These are phyloP conservation scores for Cenchrus purpureus DNA, from an alignment of 176 grass and related monocot genomes.

Conservation along the genomic window DNA sequence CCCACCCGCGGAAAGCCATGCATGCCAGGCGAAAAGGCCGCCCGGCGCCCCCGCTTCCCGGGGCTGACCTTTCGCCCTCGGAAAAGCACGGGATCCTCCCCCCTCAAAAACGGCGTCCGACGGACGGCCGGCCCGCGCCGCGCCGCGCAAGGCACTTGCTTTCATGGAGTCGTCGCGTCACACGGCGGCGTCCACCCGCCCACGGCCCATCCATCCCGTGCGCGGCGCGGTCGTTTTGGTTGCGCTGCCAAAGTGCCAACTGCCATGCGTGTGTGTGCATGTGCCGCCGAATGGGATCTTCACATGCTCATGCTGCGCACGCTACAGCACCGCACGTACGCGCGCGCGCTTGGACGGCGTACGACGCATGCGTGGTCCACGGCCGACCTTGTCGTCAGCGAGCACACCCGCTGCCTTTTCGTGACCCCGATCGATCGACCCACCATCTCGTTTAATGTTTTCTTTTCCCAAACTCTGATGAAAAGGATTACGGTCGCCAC, in stretches of 20 bases:
- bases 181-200: too few relatives aligned
- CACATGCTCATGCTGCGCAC: conserved; percentile 6
- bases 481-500: too few relatives aligned
- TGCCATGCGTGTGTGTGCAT: background rate
- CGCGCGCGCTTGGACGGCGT: background rate
- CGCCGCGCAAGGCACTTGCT: background rate
- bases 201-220: too few relatives aligned
- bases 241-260: too few relatives aligned
- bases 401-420: background rate
- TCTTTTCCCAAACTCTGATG: too few relatives aligned
- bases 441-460: too few relatives aligned
- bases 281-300: background rate
- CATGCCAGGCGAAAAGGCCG: background rate
- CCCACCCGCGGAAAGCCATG: conserved; percentile 1
- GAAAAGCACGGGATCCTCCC: conserved; percentile 20
- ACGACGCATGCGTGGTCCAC: background rate
- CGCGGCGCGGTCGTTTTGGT: too few relatives aligned
- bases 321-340: background rate
- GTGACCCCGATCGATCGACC: background rate
- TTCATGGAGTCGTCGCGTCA: too few relatives aligned
- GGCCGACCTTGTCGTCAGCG: background rate
- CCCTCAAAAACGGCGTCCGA: conserved; percentile 15
- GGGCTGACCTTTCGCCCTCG: conserved; percentile 30
- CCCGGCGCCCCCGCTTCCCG: background rate
- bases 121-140: too few relatives aligned